Conservation (phyloP, 2,329 filamentous ascomycete species). For the Alternaria rosae region DNA sequence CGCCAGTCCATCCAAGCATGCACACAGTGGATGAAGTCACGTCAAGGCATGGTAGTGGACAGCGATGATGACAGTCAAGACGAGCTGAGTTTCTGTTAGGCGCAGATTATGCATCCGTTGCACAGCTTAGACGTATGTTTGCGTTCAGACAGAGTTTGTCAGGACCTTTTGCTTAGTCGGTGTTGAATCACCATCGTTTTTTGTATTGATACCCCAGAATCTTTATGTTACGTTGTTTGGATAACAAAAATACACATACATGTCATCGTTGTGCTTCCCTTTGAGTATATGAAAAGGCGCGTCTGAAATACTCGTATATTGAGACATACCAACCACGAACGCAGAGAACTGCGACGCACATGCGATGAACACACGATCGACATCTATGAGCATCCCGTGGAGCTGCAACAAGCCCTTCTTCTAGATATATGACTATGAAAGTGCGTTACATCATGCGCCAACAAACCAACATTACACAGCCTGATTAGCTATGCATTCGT, state of each 20-base stretch:
- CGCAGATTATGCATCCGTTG: background rate
- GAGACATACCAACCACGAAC: no score
- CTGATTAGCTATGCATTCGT: background rate
- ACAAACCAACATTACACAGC: background rate
- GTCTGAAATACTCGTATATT: no score
- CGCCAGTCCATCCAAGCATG: background rate
- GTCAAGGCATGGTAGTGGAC: conserved; percentile 1
- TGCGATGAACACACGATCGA: background rate
- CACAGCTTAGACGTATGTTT: background rate
- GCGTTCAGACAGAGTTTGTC: background rate
- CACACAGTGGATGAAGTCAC: conserved; percentile 19
- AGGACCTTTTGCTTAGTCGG: background rate
- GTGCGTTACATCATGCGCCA: background rate
- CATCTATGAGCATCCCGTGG: background rate
- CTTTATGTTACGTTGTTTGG: background rate
- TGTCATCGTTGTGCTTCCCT: background rate
- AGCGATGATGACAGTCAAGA: conserved; percentile 38
- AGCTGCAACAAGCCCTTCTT: background rate
- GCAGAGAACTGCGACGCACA: background rate
- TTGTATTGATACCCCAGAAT: background rate
- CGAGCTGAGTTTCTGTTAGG: conserved; percentile 43
- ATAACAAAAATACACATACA: background rate
- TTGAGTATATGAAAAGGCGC: background rate
- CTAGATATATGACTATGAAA: background rate
- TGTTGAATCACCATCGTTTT: background rate